Conservation (phyloP, 2,329 filamentous ascomycete genomes). For the Microcera coccophila region DNA sequence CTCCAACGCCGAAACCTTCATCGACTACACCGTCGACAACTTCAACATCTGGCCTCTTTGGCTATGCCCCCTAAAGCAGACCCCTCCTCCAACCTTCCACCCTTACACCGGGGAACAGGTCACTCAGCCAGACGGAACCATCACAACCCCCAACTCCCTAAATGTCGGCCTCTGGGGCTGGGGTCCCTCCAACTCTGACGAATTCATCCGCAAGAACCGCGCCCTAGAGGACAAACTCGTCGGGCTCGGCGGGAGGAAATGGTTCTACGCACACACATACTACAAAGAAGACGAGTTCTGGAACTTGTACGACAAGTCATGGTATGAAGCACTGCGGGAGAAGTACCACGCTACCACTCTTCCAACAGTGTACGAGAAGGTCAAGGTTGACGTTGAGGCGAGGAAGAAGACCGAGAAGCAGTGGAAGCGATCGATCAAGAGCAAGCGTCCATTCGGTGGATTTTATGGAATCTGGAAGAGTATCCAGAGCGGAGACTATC, state of each 20-base stretch:
- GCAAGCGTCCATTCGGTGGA: conserved; percentile 53
- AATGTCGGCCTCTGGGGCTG: conserved; percentile 78
- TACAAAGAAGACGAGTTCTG: conserved; percentile 72
- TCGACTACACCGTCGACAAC: conserved; percentile 50
- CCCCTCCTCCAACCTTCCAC: conserved; percentile 51
- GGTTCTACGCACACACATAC: conserved; percentile 83
- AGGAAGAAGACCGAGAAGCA: conserved; percentile 37
- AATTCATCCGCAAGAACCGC: conserved; percentile 68
- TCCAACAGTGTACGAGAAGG: conserved; percentile 69
- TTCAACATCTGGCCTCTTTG: conserved; percentile 58
- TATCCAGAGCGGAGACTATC: conserved; percentile 55
- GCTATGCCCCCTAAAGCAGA: conserved; percentile 53
- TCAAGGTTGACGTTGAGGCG: conserved; percentile 51
- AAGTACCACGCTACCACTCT: conserved; percentile 61
- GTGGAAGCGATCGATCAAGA: conserved; percentile 43
- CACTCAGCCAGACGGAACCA: conserved; percentile 14
- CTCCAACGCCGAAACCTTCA: conserved; percentile 47
- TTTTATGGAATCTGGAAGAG: conserved; percentile 57
- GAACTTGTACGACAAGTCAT: conserved; percentile 54
- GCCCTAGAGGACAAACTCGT: conserved; percentile 65
- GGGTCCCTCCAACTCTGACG: conserved; percentile 52
- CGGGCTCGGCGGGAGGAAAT: conserved; percentile 73
- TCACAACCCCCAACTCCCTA: conserved; percentile 42
- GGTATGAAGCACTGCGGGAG: conserved; percentile 59
- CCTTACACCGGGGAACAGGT: conserved; percentile 44